phyloP scores from a whole-genome alignment of 1,139 yeast genomes.

The Arxiozyma bovina region DNA sequence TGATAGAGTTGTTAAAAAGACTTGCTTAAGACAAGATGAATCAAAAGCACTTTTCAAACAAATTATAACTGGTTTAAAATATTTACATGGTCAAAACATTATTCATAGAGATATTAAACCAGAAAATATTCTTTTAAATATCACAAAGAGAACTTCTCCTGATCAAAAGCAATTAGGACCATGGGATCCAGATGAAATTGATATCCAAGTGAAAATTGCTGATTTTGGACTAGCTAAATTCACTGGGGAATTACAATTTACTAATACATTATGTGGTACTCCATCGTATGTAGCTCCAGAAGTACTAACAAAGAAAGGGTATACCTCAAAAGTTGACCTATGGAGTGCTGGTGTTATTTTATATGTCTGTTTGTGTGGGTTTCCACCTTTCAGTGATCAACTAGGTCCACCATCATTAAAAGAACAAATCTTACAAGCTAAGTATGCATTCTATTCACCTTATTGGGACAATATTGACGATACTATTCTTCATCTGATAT shows the following conservation, averaged over 20 bases:
- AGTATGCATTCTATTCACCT: slow-evolving; percentile 68
- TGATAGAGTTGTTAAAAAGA: slow-evolving; percentile 58
- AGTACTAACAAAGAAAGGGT: slow-evolving; percentile 48
- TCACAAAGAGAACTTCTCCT: slow-evolving; percentile 37
- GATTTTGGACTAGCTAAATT: slow-evolving; percentile 77
- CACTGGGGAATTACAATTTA: slow-evolving; percentile 66
- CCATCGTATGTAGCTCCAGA: slow-evolving; percentile 84
- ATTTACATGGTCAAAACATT: slow-evolving; percentile 54
- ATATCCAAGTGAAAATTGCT: slow-evolving; percentile 63
- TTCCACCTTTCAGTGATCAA: slow-evolving; percentile 79
- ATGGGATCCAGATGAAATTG: slow-evolving; percentile 60
- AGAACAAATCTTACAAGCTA: slow-evolving; percentile 59
- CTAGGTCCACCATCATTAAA: slow-evolving; percentile 71
- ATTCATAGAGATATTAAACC: slow-evolving; percentile 76
- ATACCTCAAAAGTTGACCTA: slow-evolving; percentile 63
- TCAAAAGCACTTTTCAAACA: slow-evolving; percentile 55
- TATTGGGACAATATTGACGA: slow-evolving; percentile 70
- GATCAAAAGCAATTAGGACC: slow-evolving; percentile 49
- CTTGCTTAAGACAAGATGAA: slow-evolving; percentile 51
- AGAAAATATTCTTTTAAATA: slow-evolving; percentile 60
- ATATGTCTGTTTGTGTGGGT: slow-evolving; percentile 73
- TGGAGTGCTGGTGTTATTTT: slow-evolving; percentile 76
- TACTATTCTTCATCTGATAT: slow-evolving; percentile 54
- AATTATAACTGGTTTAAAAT: slow-evolving; percentile 50
- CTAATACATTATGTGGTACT: slow-evolving; percentile 74